phyloP scores from a whole-genome alignment of 202 grass and related monocot genomes.

The Carex sylvatica region DNA sequence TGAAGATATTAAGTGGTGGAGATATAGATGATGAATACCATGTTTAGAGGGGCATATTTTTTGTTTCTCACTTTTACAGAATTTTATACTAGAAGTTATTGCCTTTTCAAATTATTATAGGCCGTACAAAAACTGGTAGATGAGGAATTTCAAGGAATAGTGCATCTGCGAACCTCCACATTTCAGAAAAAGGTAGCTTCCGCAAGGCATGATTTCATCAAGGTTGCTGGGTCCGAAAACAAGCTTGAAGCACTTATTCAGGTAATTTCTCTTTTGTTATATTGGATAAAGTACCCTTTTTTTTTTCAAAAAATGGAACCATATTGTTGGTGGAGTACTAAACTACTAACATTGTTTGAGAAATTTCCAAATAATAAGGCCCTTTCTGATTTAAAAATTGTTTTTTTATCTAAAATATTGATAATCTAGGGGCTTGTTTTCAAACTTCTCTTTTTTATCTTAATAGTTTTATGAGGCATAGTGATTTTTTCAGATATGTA shows the following conservation, averaged over 20 bases:
- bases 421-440: neutral
- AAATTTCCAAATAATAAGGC: neutral
- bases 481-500: neutral
- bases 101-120: conserved; percentile 34
- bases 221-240: conserved; percentile 84
- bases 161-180: conserved; percentile 78
- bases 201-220: conserved; percentile 92
- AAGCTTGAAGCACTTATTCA: conserved; percentile 95
- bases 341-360: neutral
- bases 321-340: neutral
- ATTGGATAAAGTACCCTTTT: neutral
- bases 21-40: neutral
- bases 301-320: neutral
- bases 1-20: neutral
- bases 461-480: neutral
- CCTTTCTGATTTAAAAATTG: neutral
- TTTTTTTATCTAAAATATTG: neutral
- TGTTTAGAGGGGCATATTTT: conserved; percentile 1
- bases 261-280: conserved; percentile 36
- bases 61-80: neutral
- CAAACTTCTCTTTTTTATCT: neutral
- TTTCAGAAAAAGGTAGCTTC: conserved; percentile 97
- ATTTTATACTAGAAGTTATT: conserved; percentile 21
- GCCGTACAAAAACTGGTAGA: conserved; percentile 87
- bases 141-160: conserved; percentile 92